Base-by-base conservation (phyloP, 495 filamentous ascomycete genomes). In the Zalerion maritima region DNA sequence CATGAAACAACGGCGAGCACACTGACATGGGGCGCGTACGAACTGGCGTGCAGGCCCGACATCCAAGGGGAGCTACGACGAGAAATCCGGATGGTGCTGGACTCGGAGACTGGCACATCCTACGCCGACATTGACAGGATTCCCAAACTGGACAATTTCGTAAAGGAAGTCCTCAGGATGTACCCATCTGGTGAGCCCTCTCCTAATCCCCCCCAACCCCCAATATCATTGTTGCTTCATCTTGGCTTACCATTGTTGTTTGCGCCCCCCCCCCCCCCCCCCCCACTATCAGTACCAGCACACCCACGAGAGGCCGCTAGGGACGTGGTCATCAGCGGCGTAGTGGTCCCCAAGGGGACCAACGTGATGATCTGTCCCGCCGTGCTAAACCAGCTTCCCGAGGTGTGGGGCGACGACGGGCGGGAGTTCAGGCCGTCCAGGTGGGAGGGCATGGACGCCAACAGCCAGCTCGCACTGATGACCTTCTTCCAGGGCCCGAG, bases 1-100 rank as follows among this genome's bases (percentile, higher is more conserved):
- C 54, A 57, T 36, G 54, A 57, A 29, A 57, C 54, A 14, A 57
- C 54, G 0, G 54, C 54, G 14, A 57, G 51, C 2, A 51, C 36
- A 14, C 39, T 50, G 6, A 46, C 51, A 1, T 54, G 49, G 49
- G 47, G 51, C 4, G 28, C 55, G 12, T 46, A 57, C 22, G 32
- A 49, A 14, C 36, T 57, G 1, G 46, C 51, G 0, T 47, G 36
- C 3, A 42, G 54, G 34, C 49, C 49, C 0, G 45, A 31, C 2
- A 32, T 43, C 5, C 40, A 55, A 31, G 26, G 38, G 4, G 40
- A 40, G 1, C 35, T 57, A 0, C 48, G 50, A 8, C 20, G 26
- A 15, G 50, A 57, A 22, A 38, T 55, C n/a, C 12, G 11, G 13
- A 29, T 35, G 5, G 23, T 43, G 2, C 18, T 52, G 6, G 26